Evolutionary conservation across 371 early-diverging fungal genomes (phyloP).

Genomic region (Fennellomyces sp.): DNA sequence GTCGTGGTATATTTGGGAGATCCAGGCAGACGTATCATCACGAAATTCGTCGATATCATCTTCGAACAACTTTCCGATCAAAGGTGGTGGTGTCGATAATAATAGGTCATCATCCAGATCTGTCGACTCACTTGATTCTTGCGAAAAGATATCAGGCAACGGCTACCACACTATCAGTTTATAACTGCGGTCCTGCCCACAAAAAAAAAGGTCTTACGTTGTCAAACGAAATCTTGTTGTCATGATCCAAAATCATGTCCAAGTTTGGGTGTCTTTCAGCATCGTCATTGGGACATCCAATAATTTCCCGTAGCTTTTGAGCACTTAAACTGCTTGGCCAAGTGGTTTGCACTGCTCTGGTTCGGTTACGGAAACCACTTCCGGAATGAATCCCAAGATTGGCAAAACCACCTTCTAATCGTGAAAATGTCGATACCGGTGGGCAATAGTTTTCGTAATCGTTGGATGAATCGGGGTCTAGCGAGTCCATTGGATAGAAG

Average conservation of each 20-base stretch:
- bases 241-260: slow-evolving; percentile 1
- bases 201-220: background rate
- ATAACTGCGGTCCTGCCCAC: background rate
- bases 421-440: background rate
- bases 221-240: background rate
- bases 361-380: background rate
- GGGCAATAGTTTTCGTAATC: background rate
- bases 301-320: background rate
- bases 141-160: background rate
- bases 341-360: background rate
- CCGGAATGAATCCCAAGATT: background rate
- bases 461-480: background rate
- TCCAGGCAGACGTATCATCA: background rate
- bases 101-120: background rate
- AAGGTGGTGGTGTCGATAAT: background rate
- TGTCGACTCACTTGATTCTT: background rate
- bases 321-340: background rate
- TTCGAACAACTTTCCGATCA: slow-evolving; percentile 1
- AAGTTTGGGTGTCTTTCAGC: background rate
- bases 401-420: background rate
- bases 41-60: background rate
- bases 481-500: background rate
- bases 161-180: background rate
- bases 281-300: slow-evolving; percentile 2
- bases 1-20: background rate